Base-by-base conservation (phyloP, 1,284 basidiomycete genomes). In the Psilocybe mexicana region DNA sequence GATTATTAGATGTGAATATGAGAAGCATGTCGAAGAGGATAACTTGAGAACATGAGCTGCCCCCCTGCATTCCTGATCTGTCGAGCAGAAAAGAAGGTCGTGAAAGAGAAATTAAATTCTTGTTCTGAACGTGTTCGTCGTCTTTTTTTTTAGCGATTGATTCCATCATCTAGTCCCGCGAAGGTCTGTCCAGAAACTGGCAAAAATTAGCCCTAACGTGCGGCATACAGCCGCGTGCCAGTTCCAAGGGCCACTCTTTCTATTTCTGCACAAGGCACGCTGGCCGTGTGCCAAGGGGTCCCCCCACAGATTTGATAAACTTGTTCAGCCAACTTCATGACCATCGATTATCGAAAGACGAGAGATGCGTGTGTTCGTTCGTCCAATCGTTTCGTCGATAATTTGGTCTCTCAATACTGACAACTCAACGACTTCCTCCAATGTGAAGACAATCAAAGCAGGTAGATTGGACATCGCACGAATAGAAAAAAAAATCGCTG, bases 211-310 rank as follows among this genome's bases (percentile, higher is more conserved):
- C 60, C 62, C 58, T 61, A 59, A 57, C 56, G 55, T 54, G 50
- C 64, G 65, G 65, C 58, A 63, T 35, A 33, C 42, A 42, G 62
- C 18, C 64, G 64, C 55, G 61, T 54, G 61, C 64, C 64, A 62
- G 51, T 46, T 52, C 38, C 47, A 49, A 60, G 65, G 65, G 57
- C 42, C 25, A 33, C 25, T 55, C 36, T 63, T 67, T 55, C 65
- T 59, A 61, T 62, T 63, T 61, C 54, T 55, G 60, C 51, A 47
- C 55, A 63, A 60, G 61, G 60, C 60, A 62, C 61, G 52, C 56
- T 56, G 24, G 43, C 36, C 24, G 18, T 51, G 28, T 60, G 54
- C 56, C 55, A 58, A 48, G 55, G 53, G 46, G 40, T 35, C 38
- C 6, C 6, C n/a, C 35, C 26, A 30, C 18, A 46, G 46, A 51